Conservation (phyloP, 257 asterid genomes). For the Gynochthodes officinalis region DNA sequence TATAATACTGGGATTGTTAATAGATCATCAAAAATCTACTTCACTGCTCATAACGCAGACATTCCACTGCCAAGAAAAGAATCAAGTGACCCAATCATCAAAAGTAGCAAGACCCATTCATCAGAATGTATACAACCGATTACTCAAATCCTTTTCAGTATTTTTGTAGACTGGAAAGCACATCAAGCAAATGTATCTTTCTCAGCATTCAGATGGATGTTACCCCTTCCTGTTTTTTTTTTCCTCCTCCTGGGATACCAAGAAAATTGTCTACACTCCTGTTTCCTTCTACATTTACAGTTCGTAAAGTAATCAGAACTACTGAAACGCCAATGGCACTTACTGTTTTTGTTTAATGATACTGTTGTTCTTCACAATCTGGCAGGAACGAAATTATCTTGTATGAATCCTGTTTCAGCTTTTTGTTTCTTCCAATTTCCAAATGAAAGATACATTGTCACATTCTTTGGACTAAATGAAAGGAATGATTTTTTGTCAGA, state of each 20-base stretch:
- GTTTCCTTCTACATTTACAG: too few relatives aligned
- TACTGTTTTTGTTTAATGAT: too few relatives aligned
- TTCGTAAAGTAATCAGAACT: too few relatives aligned
- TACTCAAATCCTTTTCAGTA: background rate
- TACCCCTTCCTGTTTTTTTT: background rate
- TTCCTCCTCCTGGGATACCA: background rate
- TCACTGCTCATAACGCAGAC: background rate
- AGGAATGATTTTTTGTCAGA: too few relatives aligned
- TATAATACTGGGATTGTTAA: too few relatives aligned
- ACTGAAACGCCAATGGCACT: too few relatives aligned
- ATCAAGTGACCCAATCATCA: background rate
- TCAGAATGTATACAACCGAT: background rate
- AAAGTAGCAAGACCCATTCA: too few relatives aligned
- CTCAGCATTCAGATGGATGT: background rate
- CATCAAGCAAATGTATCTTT: background rate
- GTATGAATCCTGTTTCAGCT: background rate
- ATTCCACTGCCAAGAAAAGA: background rate
- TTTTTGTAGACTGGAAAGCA: background rate
- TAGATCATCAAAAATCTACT: background rate
- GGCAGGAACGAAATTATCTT: background rate
- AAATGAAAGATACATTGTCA: background rate
- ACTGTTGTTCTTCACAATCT: background rate
- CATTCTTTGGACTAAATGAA: background rate
- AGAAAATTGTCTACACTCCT: too few relatives aligned
- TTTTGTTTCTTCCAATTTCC: too few relatives aligned